Conservation (phyloP, 352 stramenopile genomes). For the Pythium grandisporangium region DNA sequence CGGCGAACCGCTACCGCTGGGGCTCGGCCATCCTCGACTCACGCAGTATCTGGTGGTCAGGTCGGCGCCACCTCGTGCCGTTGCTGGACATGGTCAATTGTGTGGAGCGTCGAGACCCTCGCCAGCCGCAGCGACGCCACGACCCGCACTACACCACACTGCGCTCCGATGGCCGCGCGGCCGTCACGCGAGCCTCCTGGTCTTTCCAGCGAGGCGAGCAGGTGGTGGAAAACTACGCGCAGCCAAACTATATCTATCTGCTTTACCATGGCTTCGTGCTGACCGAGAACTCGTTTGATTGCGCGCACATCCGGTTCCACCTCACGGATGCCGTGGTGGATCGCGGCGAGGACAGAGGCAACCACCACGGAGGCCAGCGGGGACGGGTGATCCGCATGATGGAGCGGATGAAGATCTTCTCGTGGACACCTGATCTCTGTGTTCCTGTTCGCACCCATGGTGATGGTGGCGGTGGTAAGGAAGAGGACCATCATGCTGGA, state of each 20-base stretch:
- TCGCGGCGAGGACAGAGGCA: background rate
- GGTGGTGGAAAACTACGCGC: slow-evolving; percentile 91
- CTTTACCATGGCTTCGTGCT: slow-evolving; percentile 90
- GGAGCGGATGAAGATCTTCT: slow-evolving; percentile 11
- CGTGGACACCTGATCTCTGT: slow-evolving; percentile 12
- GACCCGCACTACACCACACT: slow-evolving; percentile 42
- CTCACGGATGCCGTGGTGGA: slow-evolving; percentile 4
- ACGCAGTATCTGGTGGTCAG: slow-evolving; percentile 90
- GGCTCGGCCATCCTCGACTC: slow-evolving; percentile 84
- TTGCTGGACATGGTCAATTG: slow-evolving; percentile 95
- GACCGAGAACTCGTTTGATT: slow-evolving; percentile 71
- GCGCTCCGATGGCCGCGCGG: slow-evolving; percentile 15
- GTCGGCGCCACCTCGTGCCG: slow-evolving; percentile 86
- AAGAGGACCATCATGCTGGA: background rate
- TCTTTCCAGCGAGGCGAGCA: slow-evolving; percentile 52
- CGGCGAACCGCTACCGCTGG: slow-evolving; percentile 58
- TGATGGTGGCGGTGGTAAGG: too few species aligned
- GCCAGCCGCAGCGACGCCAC: slow-evolving; percentile 24
- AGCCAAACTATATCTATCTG: slow-evolving; percentile 92
- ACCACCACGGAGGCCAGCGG: slow-evolving; percentile 4
- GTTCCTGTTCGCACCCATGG: slow-evolving; percentile 1
- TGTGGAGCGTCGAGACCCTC: slow-evolving; percentile 31
- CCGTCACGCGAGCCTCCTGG: slow-evolving; percentile 68
- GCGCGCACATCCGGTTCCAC: slow-evolving; percentile 50
- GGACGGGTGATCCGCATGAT: slow-evolving; percentile 6